These are phyloP conservation scores for Pythium vanterpoolii DNA, from an alignment of 352 stramenopile genomes.

Conservation along the genomic window DNA sequence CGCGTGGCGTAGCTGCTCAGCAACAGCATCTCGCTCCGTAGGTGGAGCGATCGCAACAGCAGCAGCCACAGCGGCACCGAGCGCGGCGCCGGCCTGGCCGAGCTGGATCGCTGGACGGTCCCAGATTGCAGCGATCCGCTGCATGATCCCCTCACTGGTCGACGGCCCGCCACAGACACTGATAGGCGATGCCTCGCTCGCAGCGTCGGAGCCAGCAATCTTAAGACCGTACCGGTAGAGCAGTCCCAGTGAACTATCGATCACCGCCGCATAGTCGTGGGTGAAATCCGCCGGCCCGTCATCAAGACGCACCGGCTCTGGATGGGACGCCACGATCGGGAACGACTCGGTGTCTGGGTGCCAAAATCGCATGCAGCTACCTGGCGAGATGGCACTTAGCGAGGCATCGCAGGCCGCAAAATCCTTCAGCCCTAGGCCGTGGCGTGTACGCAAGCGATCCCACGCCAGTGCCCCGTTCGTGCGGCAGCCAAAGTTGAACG, in stretches of 20 bases:
- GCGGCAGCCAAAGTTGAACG: constrained; percentile 4
- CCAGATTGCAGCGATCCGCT: constrained; percentile 3
- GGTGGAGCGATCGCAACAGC: neutral
- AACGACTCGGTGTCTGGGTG: constrained; percentile 3
- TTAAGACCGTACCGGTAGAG: constrained; percentile 3
- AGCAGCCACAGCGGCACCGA: neutral
- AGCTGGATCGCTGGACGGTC: constrained; percentile 1
- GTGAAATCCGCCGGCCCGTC: neutral
- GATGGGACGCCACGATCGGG: neutral
- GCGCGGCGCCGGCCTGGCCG: neutral
- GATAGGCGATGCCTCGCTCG: neutral
- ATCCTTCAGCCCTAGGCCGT: constrained; percentile 1
- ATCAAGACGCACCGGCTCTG: neutral
- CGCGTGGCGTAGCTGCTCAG: neutral
- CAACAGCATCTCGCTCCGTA: neutral
- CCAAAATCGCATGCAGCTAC: constrained; percentile 1
- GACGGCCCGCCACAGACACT: neutral
- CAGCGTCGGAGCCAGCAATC: neutral
- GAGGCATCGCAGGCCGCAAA: neutral
- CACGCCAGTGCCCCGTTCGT: constrained; percentile 3
- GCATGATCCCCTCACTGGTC: neutral
- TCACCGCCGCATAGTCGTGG: neutral
- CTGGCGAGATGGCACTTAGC: neutral
- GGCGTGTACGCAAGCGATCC: neutral
- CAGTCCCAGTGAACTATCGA: neutral